Conservation (phyloP, 73 alveolate species). For the Tetrahymena thermophila region DNA sequence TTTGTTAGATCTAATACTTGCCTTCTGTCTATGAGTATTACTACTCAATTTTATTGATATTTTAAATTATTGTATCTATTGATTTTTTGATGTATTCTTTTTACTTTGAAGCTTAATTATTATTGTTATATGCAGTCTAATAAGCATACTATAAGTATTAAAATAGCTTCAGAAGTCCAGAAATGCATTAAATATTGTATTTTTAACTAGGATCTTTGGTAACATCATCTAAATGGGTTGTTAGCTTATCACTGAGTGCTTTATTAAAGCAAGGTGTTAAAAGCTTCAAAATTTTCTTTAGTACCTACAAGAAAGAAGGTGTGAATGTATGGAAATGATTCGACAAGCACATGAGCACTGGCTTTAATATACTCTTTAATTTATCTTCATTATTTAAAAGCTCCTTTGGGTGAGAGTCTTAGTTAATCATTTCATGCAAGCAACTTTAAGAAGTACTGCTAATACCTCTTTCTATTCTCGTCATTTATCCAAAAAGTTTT, state of each 20-base stretch:
- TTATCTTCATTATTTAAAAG: not conserved
- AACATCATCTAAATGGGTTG: not conserved
- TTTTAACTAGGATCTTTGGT: not conserved
- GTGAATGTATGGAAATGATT: not conserved
- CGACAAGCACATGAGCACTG: not conserved
- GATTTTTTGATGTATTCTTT: not conserved
- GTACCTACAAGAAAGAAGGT: not conserved
- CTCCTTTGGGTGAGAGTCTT: not conserved
- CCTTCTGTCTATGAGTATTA: not conserved
- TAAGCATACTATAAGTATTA: not conserved
- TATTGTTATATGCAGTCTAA: not conserved
- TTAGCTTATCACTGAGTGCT: not conserved
- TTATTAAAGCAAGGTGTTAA: not conserved
- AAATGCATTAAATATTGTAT: not conserved
- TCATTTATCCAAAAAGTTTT: not conserved
- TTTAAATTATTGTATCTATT: not conserved
- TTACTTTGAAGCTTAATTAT: not conserved
- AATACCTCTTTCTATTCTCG: not conserved
- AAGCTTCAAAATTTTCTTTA: not conserved
- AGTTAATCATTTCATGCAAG: not conserved
- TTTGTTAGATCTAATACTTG: not conserved
- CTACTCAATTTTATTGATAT: not conserved
- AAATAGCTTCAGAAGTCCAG: not conserved
- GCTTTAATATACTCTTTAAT: not conserved
- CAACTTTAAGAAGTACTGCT: not conserved